These are phyloP conservation scores for Dryas alaskensis DNA, from an alignment of 306 rosid genomes.

Conservation along the genomic window DNA sequence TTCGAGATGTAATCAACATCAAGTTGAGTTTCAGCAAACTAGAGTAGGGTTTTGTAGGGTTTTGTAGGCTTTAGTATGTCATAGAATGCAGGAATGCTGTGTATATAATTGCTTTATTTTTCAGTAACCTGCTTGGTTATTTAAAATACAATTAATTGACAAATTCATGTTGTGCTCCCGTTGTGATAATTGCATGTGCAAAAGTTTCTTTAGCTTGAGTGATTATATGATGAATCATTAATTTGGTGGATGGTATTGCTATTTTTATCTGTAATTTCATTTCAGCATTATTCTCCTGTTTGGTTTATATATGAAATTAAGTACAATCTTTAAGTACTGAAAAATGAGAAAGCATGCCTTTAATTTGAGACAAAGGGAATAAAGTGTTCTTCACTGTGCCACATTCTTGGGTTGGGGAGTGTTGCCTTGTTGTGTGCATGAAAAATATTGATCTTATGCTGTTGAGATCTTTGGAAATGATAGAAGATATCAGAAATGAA, in stretches of 20 bases:
- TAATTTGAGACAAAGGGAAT: conserved; percentile 20
- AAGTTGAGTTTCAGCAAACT: conserved; percentile 27
- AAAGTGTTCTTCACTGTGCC: conserved; percentile 18
- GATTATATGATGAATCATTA: no score
- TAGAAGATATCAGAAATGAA: neutral
- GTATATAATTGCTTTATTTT: conserved; percentile 41
- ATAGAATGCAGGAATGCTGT: conserved; percentile 26
- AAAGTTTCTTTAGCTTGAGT: conserved; percentile 18
- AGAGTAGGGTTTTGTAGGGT: conserved; percentile 34
- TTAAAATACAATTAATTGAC: conserved; percentile 6
- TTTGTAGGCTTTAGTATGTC: conserved; percentile 26
- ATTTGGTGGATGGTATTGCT: neutral
- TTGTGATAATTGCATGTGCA: neutral
- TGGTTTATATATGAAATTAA: neutral
- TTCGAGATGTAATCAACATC: conserved; percentile 31
- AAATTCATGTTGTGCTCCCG: no score
- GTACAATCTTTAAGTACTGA: neutral
- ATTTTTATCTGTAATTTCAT: neutral
- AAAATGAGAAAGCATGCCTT: conserved; percentile 10
- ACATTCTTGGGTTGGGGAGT: conserved; percentile 7
- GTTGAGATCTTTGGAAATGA: neutral
- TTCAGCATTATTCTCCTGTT: conserved; percentile 8
- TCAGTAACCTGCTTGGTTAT: conserved; percentile 24
- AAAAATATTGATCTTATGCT: neutral
- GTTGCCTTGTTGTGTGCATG: neutral